Conservation (phyloP, 805 yeast species). For the Saccharomycopsis capsularis region DNA sequence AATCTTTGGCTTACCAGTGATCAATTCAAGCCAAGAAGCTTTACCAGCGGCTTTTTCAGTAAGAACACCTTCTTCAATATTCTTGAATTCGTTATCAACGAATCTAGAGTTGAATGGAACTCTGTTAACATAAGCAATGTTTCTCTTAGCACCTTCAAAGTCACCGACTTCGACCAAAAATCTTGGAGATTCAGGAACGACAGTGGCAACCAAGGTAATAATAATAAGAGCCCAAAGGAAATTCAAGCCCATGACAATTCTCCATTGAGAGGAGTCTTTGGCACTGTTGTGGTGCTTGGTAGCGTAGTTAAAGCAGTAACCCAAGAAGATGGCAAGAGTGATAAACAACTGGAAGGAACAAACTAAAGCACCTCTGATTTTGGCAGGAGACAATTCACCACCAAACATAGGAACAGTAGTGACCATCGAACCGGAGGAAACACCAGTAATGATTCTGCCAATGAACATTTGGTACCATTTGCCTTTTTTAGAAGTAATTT, state of each 20-base stretch:
- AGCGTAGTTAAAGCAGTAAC: conserved; percentile 61
- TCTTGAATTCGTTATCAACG: conserved; percentile 46
- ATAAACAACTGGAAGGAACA: conserved; percentile 64
- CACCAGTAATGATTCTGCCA: conserved; percentile 61
- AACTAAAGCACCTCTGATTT: conserved; percentile 64
- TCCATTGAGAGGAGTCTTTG: conserved; percentile 58
- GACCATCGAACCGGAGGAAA: conserved; percentile 72
- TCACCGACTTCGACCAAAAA: conserved; percentile 46
- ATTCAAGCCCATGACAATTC: conserved; percentile 53
- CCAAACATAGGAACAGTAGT: conserved; percentile 71
- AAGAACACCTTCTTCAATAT: conserved; percentile 52
- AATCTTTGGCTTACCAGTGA: conserved; percentile 59
- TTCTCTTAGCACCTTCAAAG: conserved; percentile 45
- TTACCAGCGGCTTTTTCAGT: conserved; percentile 55
- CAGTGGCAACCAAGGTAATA: conserved; percentile 40
- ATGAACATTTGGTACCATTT: conserved; percentile 59
- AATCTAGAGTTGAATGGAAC: conserved; percentile 46
- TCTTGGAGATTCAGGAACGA: conserved; percentile 68
- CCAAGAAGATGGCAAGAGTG: conserved; percentile 64
- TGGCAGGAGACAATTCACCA: conserved; percentile 64
- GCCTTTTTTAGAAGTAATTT: conserved; percentile 42
- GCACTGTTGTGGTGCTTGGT: conserved; percentile 35
- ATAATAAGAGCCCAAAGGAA: conserved; percentile 33
- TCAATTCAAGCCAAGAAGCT: conserved; percentile 58
- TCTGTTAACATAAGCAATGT: conserved; percentile 55